Evolutionary conservation across 768 basidiomycete species (phyloP).

Genomic region (Rhizopogon sp.): DNA sequence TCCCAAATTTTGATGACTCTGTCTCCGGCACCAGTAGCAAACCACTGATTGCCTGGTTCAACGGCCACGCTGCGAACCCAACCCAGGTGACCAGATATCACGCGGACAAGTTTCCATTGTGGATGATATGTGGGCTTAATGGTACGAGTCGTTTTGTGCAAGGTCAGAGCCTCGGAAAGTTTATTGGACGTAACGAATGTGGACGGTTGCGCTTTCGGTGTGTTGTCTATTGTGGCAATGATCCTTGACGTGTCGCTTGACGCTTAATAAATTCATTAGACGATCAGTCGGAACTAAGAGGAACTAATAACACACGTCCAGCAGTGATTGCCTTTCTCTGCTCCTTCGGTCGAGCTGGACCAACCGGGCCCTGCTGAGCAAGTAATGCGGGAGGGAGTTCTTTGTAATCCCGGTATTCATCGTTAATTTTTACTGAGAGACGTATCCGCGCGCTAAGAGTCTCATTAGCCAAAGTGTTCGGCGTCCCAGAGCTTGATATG

Average conservation of each 20-base stretch:
- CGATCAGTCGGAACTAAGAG: neutral
- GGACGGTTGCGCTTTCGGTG: constrained; percentile 61
- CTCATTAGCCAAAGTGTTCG: neutral
- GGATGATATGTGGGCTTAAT: constrained; percentile 96
- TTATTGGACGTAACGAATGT: constrained; percentile 60
- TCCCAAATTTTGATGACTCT: constrained; percentile 99
- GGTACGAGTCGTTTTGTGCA: constrained; percentile 90
- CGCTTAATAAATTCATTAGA: constrained; percentile 19
- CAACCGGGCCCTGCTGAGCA: constrained; percentile 76
- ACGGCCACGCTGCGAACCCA: constrained; percentile 97
- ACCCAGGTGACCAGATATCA: constrained; percentile 96
- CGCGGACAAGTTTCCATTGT: constrained; percentile 92
- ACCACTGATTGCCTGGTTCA: constrained; percentile 98
- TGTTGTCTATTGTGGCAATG: constrained; percentile 73
- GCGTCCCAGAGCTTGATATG: constrained; percentile 4
- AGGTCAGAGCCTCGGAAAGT: constrained; percentile 84
- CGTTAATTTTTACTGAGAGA: constrained; percentile 78
- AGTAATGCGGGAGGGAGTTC: constrained; percentile 78
- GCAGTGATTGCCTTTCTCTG: constrained; percentile 67
- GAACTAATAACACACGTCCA: constrained; percentile 43
- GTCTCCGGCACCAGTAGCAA: constrained; percentile 96
- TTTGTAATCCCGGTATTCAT: constrained; percentile 86
- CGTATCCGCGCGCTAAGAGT: constrained; percentile 58
- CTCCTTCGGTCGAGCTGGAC: constrained; percentile 69
- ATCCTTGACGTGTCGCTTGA: constrained; percentile 52